Conservation (phyloP, 2,329 filamentous ascomycete genomes). For the Geoglossum cookeanum region DNA sequence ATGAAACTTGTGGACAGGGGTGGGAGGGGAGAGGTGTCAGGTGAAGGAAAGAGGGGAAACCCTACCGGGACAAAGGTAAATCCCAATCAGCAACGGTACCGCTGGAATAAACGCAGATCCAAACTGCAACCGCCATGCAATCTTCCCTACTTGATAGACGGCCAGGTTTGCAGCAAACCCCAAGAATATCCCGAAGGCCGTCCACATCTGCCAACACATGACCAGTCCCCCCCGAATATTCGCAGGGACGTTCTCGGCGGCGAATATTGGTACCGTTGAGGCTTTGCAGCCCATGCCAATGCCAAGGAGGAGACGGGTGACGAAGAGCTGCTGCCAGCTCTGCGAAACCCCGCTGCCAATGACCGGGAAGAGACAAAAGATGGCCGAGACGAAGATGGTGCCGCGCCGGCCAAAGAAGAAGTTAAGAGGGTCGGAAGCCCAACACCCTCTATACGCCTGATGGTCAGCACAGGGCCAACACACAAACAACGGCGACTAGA, state of each 20-base stretch:
- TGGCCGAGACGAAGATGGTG: conserved; percentile 16
- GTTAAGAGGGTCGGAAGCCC: conserved; percentile 16
- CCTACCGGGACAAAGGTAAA: conserved; percentile 31
- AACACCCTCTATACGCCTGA: conserved; percentile 10
- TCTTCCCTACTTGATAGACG: conserved; percentile 20
- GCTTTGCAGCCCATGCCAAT: conserved; percentile 22
- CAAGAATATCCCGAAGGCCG: conserved; percentile 23
- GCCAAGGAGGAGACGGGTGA: conserved; percentile 16
- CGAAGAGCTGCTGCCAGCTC: conserved; percentile 14
- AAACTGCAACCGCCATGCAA: conserved; percentile 27
- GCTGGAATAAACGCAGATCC: conserved; percentile 29
- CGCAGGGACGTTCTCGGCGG: conserved; percentile 33
- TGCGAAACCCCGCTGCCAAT: conserved; percentile 13
- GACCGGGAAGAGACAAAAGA: conserved; percentile 16
- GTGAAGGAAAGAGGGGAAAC: background rate
- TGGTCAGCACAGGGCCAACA: background rate
- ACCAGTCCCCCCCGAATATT: conserved; percentile 34
- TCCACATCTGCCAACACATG: conserved; percentile 37
- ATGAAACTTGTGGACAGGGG: background rate
- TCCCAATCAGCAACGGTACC: conserved; percentile 24
- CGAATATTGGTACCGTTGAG: conserved; percentile 32
- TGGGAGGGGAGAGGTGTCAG: background rate
- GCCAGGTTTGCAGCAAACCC: conserved; percentile 21
- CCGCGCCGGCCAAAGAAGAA: conserved; percentile 15
- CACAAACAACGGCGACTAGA: conserved; percentile 4